phyloP scores from a whole-genome alignment of 73 alveolate species.

The Paramecium caudatum region DNA sequence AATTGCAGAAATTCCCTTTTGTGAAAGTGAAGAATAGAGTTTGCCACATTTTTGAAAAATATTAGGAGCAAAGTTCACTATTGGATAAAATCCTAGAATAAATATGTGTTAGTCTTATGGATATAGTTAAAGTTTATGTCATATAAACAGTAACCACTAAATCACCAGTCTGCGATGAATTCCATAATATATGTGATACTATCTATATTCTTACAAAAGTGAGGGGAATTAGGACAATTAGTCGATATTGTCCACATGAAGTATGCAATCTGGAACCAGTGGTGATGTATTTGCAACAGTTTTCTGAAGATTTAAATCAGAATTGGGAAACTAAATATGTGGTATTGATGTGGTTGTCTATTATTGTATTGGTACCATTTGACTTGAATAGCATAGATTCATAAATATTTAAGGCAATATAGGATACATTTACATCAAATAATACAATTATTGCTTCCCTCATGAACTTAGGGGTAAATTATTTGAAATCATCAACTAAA shows the following conservation, averaged over 20 bases:
- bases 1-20: conserved; percentile 68
- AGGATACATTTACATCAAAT: background rate
- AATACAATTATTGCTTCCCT: conserved; percentile 45
- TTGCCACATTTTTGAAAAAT: conserved; percentile 71
- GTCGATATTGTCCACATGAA: conserved; percentile 96
- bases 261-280: conserved; percentile 95
- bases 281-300: conserved; percentile 83
- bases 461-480: conserved; percentile 61
- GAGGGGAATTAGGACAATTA: conserved; percentile 92
- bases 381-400: conserved; percentile 95
- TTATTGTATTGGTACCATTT: conserved; percentile 97
- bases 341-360: conserved; percentile 95
- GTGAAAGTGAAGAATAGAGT: conserved; percentile 67
- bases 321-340: conserved; percentile 94
- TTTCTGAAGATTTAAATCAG: conserved; percentile 41
- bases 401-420: conserved; percentile 15
- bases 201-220: conserved; percentile 90
- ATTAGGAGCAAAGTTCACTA: conserved; percentile 58
- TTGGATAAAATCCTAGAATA: conserved; percentile 67
- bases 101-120: conserved; percentile 60
- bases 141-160: background rate
- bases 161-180: conserved; percentile 34
- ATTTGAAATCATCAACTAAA: conserved; percentile 73
- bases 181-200: conserved; percentile 59
- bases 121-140: conserved; percentile 45